These are phyloP conservation scores for Dittrichia graveolens DNA, from an alignment of 129 eudicot species.

Conservation along the genomic window DNA sequence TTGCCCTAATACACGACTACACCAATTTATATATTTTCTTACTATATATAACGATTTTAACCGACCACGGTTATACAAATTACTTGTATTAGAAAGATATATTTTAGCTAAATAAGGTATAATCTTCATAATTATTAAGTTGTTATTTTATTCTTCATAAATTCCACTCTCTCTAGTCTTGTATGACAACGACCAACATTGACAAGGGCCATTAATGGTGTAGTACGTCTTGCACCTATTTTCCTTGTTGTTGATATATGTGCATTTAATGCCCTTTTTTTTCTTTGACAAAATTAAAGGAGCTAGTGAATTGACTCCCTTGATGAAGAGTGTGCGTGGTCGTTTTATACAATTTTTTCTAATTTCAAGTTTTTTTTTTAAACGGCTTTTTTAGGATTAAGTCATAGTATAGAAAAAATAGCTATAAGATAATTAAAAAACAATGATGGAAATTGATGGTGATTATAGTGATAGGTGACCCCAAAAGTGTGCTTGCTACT, in stretches of 20 bases:
- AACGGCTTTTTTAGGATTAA: not conserved
- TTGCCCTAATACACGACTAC: no score
- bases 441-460: not conserved
- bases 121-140: not conserved
- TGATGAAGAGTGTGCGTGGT: conserved; percentile 9
- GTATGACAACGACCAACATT: conserved; percentile 36
- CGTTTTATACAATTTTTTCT: not conserved
- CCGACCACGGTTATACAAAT: no score
- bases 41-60: no score
- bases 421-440: not conserved
- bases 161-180: conserved; percentile 19
- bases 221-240: conserved; percentile 19
- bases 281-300: conserved; percentile 19
- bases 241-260: conserved; percentile 27
- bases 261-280: conserved; percentile 22
- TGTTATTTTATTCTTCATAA: not conserved
- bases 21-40: no score
- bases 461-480: not conserved
- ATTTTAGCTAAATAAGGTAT: not conserved
- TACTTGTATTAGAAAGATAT: no score
- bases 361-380: not conserved
- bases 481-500: not conserved
- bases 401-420: not conserved
- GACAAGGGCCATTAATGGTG: conserved; percentile 29
- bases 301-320: conserved; percentile 13